phyloP scores from a whole-genome alignment of 2,329 filamentous ascomycete genomes.

The Pestalotiopsis fici region DNA sequence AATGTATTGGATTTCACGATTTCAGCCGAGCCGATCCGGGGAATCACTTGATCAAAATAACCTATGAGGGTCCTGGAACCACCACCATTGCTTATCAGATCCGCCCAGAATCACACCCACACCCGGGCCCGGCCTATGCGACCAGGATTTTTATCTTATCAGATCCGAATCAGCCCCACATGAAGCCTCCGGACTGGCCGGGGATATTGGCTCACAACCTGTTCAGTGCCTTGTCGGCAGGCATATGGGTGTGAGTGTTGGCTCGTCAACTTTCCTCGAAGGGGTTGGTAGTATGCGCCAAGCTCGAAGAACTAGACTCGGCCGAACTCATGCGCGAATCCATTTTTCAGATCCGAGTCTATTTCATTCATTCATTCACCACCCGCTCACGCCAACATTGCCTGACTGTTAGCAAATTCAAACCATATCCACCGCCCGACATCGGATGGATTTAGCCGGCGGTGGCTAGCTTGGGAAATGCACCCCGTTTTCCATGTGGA shows the following conservation, averaged over 20 bases:
- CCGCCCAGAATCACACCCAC: background rate
- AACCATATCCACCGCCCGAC: background rate
- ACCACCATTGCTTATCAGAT: background rate
- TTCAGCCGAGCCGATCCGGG: background rate
- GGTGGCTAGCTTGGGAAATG: background rate
- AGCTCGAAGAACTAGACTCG: background rate
- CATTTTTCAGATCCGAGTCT: background rate
- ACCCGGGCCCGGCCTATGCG: background rate
- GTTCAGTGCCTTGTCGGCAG: background rate
- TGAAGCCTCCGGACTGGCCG: background rate
- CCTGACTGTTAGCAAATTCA: background rate
- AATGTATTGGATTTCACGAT: background rate
- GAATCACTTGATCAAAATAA: background rate
- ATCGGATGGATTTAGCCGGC: background rate
- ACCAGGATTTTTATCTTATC: constrained; percentile 6
- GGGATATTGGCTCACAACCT: background rate
- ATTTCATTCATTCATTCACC: no score
- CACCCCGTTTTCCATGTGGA: background rate
- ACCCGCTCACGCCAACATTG: background rate
- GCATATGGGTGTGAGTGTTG: background rate
- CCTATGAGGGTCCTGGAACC: background rate
- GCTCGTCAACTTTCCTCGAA: background rate
- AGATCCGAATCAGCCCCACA: constrained; percentile 1
- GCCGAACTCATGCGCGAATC: background rate
- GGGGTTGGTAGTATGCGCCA: background rate